Percentiles rank a stretch among this genome's conserved stretches.
phyloP scores from a whole-genome alignment of 2,329 filamentous ascomycete species.

The Monascus ruber region DNA sequence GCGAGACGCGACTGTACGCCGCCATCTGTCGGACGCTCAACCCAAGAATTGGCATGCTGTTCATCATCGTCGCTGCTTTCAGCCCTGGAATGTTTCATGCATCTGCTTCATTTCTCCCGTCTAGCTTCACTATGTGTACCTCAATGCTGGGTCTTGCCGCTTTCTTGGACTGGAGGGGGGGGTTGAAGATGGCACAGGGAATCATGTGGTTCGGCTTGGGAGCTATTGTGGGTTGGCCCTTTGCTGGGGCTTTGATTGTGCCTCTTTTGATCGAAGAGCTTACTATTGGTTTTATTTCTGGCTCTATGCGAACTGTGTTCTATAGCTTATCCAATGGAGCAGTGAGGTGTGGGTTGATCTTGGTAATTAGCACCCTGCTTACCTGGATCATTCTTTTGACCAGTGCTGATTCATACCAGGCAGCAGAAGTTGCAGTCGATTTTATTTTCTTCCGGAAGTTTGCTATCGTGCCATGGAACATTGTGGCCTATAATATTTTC shows the following conservation, averaged over 20 bases:
- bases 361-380: constrained; percentile 43
- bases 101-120: constrained; percentile 75
- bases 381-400: background rate
- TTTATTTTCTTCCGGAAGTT: constrained; percentile 74
- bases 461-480: constrained; percentile 75
- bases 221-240: constrained; percentile 85
- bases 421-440: constrained; percentile 60
- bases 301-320: constrained; percentile 49
- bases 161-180: constrained; percentile 82
- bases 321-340: constrained; percentile 56
- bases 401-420: constrained; percentile 36
- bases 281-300: constrained; percentile 41
- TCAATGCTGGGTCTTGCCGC: constrained; percentile 74
- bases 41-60: constrained; percentile 73
- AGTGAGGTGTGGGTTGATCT: constrained; percentile 52
- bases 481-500: constrained; percentile 92
- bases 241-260: constrained; percentile 67
- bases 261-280: constrained; percentile 75
- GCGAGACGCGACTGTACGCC: constrained; percentile 71
- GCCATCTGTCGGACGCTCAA: constrained; percentile 67
- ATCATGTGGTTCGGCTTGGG: constrained; percentile 87
- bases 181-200: constrained; percentile 66
- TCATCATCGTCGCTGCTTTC: constrained; percentile 62
- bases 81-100: constrained; percentile 93
- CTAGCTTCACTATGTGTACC: constrained; percentile 94